phyloP scores from a whole-genome alignment of 164 flowering plant species.

The Liquidambar formosana region DNA sequence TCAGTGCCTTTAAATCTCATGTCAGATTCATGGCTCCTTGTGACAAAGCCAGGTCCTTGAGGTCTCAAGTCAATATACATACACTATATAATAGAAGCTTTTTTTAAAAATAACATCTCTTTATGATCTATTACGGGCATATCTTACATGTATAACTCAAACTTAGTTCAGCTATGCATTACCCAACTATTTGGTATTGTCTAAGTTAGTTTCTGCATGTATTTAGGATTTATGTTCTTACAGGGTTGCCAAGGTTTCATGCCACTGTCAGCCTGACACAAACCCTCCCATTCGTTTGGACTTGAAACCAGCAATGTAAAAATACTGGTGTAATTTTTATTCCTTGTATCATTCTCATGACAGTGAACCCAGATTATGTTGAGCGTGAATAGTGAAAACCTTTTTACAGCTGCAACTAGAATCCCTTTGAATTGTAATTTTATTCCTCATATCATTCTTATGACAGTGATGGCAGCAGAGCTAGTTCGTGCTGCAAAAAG shows the following conservation, averaged over 20 bases:
- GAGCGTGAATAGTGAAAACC: neutral
- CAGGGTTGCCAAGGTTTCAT: neutral
- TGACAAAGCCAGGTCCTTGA: neutral
- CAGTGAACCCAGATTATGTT: neutral
- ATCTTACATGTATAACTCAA: no score
- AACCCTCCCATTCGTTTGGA: neutral
- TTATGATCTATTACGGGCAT: no score
- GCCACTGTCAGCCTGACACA: neutral
- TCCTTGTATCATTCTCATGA: no score
- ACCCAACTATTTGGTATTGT: neutral
- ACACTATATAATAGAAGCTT: no score
- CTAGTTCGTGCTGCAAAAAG: constrained; percentile 69
- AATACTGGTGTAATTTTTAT: neutral
- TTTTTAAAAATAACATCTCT: no score
- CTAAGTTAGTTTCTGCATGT: neutral
- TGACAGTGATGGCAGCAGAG: constrained; percentile 98
- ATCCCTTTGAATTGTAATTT: neutral
- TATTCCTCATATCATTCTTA: constrained; percentile 3
- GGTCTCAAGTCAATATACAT: neutral
- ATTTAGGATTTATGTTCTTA: neutral
- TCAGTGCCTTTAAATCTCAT: neutral
- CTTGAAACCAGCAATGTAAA: no score
- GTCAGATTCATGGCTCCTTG: neutral
- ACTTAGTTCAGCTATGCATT: no score
- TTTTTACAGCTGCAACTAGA: neutral